Evolutionary conservation across 2,329 filamentous ascomycete genomes (phyloP).

Genomic region (Ramularia endophylla): DNA sequence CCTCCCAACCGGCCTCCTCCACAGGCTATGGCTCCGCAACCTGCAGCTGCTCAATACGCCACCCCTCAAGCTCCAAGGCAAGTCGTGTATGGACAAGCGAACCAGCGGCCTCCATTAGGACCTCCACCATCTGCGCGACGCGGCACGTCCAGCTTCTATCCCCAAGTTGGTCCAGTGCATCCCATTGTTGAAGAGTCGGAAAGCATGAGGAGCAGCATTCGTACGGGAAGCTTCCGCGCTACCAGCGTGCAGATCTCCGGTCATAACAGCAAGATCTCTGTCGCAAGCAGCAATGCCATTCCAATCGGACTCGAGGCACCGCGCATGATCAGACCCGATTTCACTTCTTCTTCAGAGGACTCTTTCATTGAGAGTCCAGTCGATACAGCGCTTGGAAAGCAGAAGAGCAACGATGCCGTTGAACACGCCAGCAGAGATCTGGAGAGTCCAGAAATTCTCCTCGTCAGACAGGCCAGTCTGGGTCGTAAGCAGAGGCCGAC

Average conservation of each 20-base stretch:
- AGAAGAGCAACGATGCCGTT: too few relatives aligned
- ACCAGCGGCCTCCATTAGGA: slow-evolving; percentile 38
- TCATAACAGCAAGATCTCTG: slow-evolving; percentile 34
- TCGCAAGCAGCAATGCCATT: slow-evolving; percentile 45
- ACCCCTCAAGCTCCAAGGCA: slow-evolving; percentile 25
- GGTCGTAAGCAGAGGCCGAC: slow-evolving; percentile 44
- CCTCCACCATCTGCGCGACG: slow-evolving; percentile 44
- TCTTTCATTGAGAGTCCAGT: background rate
- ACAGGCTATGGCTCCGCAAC: slow-evolving; percentile 1
- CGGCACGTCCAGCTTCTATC: slow-evolving; percentile 46
- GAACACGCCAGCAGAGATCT: too few relatives aligned
- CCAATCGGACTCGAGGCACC: slow-evolving; percentile 31
- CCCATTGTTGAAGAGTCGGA: slow-evolving; percentile 46
- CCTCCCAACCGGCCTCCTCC: slow-evolving; percentile 15
- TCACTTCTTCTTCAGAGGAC: slow-evolving; percentile 12
- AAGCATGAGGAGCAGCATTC: slow-evolving; percentile 26
- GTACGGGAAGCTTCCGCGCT: slow-evolving; percentile 21
- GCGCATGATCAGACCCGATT: slow-evolving; percentile 6
- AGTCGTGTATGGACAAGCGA: slow-evolving; percentile 22
- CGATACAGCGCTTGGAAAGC: too few relatives aligned
- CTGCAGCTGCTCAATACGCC: slow-evolving; percentile 12
- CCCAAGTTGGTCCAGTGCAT: slow-evolving; percentile 42
- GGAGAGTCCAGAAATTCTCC: slow-evolving; percentile 14
- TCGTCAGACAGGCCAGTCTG: slow-evolving; percentile 45
- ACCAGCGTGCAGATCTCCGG: slow-evolving; percentile 24